Percentiles rank a stretch among this genome's conserved stretches.
phyloP scores from a whole-genome alignment of 208 protist genomes.

The Crithidia acanthocephali region DNA sequence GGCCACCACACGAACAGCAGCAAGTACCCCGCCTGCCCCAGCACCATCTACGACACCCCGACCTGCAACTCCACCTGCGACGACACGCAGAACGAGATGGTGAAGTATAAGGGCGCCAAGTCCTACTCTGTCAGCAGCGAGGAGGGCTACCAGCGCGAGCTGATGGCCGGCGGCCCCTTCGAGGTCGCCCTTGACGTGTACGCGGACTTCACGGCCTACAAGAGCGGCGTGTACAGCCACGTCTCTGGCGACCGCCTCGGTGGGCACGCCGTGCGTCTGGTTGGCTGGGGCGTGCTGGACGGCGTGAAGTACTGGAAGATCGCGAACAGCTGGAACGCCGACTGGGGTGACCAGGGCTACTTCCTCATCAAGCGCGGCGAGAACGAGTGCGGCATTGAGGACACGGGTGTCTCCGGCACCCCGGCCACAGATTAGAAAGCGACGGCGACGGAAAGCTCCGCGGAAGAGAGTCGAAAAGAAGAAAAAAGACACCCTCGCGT shows the following conservation, averaged over 20 bases:
- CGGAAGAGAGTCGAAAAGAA: background rate
- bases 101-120: slow-evolving; percentile 59
- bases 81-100: slow-evolving; percentile 25
- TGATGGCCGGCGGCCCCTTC: slow-evolving; percentile 88
- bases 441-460: background rate
- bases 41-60: slow-evolving; percentile 75
- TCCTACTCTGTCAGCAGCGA: slow-evolving; percentile 60
- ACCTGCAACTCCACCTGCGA: slow-evolving; percentile 70
- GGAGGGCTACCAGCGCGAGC: slow-evolving; percentile 79
- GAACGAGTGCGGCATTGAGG: slow-evolving; percentile 87
- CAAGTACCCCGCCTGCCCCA: slow-evolving; percentile 68
- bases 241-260: slow-evolving; percentile 63
- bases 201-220: slow-evolving; percentile 90
- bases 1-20: slow-evolving; percentile 67
- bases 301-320: slow-evolving; percentile 90
- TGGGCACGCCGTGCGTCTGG: slow-evolving; percentile 87
- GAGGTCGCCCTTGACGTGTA: slow-evolving; percentile 92
- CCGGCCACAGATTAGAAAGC: slow-evolving; percentile 28
- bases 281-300: slow-evolving; percentile 86
- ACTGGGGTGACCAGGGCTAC: slow-evolving; percentile 91
- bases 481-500: too few relatives aligned
- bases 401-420: slow-evolving; percentile 49
- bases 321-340: slow-evolving; percentile 89
- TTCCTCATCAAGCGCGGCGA: slow-evolving; percentile 77
- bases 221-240: slow-evolving; percentile 91